Percentiles rank a stretch among this genome's conserved stretches.
Conservation (phyloP, 2,329 filamentous ascomycete species). For the Ophiostoma australiae region DNA sequence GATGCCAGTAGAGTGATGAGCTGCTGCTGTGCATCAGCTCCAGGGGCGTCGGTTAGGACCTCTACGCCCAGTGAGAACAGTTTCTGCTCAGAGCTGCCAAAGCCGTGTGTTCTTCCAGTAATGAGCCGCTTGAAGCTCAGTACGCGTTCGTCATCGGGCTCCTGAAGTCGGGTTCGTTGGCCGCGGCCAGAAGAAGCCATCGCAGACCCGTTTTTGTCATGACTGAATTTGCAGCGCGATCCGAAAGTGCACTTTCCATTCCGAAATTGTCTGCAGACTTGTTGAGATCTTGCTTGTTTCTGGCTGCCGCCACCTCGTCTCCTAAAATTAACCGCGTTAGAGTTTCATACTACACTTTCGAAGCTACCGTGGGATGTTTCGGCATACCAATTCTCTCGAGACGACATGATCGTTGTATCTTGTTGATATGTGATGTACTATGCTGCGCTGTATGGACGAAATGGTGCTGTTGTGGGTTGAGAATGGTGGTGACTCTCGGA, state of each 20-base stretch:
- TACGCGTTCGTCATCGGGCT: not conserved
- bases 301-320: not conserved
- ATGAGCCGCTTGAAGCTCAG: conserved; percentile 7
- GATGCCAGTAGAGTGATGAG: conserved; percentile 6
- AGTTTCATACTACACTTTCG: too few relatives aligned
- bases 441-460: not conserved
- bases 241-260: conserved; percentile 10
- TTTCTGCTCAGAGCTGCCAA: not conserved
- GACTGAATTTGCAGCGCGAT: conserved; percentile 12
- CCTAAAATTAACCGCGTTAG: not conserved
- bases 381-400: not conserved
- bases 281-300: not conserved
- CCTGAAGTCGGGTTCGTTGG: not conserved
- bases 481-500: not conserved
- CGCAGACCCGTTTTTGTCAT: not conserved
- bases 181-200: not conserved
- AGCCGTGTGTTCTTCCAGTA: too few relatives aligned
- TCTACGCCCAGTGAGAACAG: conserved; percentile 20
- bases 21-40: conserved; percentile 15
- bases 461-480: not conserved
- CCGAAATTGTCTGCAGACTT: not conserved
- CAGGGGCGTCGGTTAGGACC: not conserved
- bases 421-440: not conserved
- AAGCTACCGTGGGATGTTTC: not conserved
- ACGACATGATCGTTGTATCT: not conserved